Conservation (phyloP, 1,284 basidiomycete genomes). For the Meira nashicola region DNA sequence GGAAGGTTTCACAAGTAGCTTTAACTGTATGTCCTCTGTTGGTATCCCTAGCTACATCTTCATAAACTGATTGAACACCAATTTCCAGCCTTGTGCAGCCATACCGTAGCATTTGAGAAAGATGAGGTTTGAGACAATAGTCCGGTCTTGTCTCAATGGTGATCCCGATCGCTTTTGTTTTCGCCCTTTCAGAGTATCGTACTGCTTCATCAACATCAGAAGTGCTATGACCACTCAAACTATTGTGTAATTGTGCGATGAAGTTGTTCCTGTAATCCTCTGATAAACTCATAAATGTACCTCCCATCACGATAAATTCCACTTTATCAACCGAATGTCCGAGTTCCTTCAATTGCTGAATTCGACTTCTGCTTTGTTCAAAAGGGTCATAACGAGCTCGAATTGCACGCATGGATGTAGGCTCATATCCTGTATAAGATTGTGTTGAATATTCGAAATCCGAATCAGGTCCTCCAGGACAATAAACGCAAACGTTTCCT, state of each 20-base stretch:
- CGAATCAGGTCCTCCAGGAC: constrained; percentile 96
- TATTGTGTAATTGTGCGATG: constrained; percentile 93
- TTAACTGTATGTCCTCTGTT: constrained; percentile 94
- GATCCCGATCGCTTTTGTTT: constrained; percentile 97
- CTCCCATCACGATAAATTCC: constrained; percentile 98
- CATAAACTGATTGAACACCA: constrained; percentile 97
- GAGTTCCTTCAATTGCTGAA: constrained; percentile 88
- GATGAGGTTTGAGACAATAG: constrained; percentile 93
- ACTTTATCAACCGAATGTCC: constrained; percentile 98
- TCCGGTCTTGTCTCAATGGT: constrained; percentile 98
- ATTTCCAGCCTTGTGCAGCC: constrained; percentile 97
- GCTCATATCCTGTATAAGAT: constrained; percentile 93
- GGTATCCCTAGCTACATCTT: constrained; percentile 96
- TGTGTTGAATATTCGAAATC: constrained; percentile 99
- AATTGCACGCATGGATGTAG: constrained; percentile 98
- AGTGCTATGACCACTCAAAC: constrained; percentile 88
- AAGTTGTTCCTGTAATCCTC: constrained; percentile 92
- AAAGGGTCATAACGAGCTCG: constrained; percentile 97
- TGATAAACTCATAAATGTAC: constrained; percentile 98
- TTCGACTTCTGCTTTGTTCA: constrained; percentile 88
- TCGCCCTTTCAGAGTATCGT: constrained; percentile 89
- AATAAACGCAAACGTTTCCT: constrained; percentile 99
- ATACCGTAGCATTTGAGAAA: constrained; percentile 98
- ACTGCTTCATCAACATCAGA: constrained; percentile 94
- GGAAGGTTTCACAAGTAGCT: constrained; percentile 94